Conservation (phyloP, 2,329 filamentous ascomycete species). For the Rutstroemia sp. region DNA sequence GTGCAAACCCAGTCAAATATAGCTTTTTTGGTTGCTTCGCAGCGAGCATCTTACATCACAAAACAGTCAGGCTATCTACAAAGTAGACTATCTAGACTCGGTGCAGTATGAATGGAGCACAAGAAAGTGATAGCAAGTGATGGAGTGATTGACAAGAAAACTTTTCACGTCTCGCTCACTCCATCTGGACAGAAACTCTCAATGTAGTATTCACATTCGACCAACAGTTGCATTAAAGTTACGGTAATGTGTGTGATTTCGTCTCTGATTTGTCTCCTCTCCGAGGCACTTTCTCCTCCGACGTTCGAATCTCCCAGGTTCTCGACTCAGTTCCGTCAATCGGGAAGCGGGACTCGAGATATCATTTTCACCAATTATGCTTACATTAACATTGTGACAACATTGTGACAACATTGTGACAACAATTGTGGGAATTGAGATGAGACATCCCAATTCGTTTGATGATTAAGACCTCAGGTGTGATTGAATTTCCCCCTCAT, state of each 20-base stretch:
- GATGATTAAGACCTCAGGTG: not conserved
- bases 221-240: not conserved
- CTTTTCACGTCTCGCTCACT: not conserved
- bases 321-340: not conserved
- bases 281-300: not conserved
- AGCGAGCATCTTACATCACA: not conserved
- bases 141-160: not conserved
- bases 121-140: not conserved
- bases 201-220: slow-evolving; percentile 6
- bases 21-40: not conserved
- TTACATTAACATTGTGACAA: no score
- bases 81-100: not conserved
- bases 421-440: not conserved
- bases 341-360: not conserved
- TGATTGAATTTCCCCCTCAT: not conserved
- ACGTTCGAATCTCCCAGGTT: no score
- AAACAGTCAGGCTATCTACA: not conserved
- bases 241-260: slow-evolving; percentile 4
- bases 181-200: not conserved
- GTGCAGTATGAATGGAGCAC: not conserved
- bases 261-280: not conserved
- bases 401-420: no score
- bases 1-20: slow-evolving; percentile 2
- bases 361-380: not conserved
- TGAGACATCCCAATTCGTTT: not conserved